phyloP scores from a whole-genome alignment of 352 stramenopile species.

The Globisporangium spiculum region DNA sequence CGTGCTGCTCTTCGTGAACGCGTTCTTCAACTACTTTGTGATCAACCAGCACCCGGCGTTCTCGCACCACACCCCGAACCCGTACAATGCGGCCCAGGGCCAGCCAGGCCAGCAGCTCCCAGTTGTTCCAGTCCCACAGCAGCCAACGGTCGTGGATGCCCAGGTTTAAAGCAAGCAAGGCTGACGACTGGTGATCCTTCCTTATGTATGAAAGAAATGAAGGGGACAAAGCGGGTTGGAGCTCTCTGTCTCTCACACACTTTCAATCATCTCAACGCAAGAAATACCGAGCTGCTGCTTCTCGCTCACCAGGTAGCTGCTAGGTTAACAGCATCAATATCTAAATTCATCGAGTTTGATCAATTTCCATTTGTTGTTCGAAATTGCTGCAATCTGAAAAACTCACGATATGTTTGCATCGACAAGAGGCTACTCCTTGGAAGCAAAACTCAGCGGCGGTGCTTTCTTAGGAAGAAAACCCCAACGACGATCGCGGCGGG shows the following conservation, averaged over 20 bases:
- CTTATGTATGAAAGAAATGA: background rate
- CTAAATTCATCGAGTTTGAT: background rate
- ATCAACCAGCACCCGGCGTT: constrained; percentile 78
- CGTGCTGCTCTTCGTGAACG: constrained; percentile 85
- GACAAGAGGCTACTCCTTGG: too few species aligned
- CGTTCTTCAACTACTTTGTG: constrained; percentile 91
- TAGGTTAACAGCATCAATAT: background rate
- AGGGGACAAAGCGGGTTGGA: background rate
- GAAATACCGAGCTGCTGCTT: background rate
- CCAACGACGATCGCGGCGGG: constrained; percentile 17
- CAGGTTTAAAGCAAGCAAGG: constrained; percentile 1
- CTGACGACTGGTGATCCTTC: background rate
- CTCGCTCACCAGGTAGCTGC: background rate
- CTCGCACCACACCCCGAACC: constrained; percentile 30
- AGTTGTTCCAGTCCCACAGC: constrained; percentile 1
- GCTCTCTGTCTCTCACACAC: background rate
- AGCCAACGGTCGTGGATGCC: constrained; percentile 1
- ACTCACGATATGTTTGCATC: too few species aligned
- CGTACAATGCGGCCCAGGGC: constrained; percentile 3
- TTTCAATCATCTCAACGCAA: background rate
- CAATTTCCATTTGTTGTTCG: too few species aligned
- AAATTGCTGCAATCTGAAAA: too few species aligned
- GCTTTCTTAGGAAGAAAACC: constrained; percentile 13
- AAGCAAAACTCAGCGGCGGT: too few species aligned
- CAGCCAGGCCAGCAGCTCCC: constrained; percentile 10